These are phyloP conservation scores for Plasmodium cynomolgi DNA, from an alignment of 169 alveolate species.

Conservation along the genomic window DNA sequence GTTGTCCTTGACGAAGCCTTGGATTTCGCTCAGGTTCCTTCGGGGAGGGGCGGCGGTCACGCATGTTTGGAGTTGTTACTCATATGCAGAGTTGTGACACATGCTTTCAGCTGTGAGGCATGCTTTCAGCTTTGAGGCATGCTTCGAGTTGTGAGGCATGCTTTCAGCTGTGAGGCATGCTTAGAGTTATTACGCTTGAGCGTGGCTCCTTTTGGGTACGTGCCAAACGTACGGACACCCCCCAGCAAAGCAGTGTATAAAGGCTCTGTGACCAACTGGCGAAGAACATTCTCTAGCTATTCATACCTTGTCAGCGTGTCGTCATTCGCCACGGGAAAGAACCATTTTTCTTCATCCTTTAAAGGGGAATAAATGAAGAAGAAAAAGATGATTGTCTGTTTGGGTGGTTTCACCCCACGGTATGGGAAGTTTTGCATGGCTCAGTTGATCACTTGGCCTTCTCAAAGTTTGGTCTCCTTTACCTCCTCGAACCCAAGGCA, in stretches of 20 bases:
- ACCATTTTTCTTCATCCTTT: slow-evolving; percentile 60
- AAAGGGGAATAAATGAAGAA: not conserved
- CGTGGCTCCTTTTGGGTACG: not conserved
- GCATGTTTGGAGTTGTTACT: not conserved
- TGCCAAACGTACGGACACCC: not conserved
- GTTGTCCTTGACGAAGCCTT: slow-evolving; percentile 5
- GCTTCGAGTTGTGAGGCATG: no score
- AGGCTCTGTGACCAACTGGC: not conserved
- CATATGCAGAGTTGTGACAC: no score
- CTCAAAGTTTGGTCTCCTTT: not conserved
- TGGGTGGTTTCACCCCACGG: not conserved
- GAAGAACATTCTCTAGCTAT: not conserved
- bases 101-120: no score
- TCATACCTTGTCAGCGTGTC: slow-evolving; percentile 20
- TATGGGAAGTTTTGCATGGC: not conserved
- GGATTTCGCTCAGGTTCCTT: slow-evolving; percentile 46
- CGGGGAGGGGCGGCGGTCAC: not conserved
- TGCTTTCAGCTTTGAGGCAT: no score
- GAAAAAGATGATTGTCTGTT: not conserved
- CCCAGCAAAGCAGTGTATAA: not conserved
- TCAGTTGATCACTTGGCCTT: not conserved
- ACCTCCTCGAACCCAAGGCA: slow-evolving; percentile 64
- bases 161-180: no score
- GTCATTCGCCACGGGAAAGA: slow-evolving; percentile 56
- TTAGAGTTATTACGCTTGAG: not conserved